Base-by-base conservation (phyloP, 495 filamentous ascomycete genomes). In the Hapsidospora chrysogenum region DNA sequence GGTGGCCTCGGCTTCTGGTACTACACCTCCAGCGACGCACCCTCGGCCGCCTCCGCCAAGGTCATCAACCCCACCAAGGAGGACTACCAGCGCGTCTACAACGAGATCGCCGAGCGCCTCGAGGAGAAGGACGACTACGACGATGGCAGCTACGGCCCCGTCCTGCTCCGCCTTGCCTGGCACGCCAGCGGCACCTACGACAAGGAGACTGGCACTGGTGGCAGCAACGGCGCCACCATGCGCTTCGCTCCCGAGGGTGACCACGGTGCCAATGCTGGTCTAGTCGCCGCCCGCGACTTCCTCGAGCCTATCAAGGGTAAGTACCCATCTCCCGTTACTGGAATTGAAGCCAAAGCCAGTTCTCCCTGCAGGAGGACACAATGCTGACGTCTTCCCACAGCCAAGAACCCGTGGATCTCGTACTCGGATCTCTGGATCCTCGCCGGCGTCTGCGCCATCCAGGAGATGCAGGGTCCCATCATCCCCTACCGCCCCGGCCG, bases 341-440 rank as follows among this genome's bases (percentile, higher is more conserved):
- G n/a, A n/a, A n/a, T n/a, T n/a, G n/a, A n/a, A n/a, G n/a, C n/a
- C n/a, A n/a, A n/a, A n/a, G 8, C 31, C 27, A 31, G 9, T 23
- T 33, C 37, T n/a, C n/a, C n/a, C n/a, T n/a, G n/a, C n/a, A n/a
- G n/a, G n/a, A n/a, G n/a, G n/a, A n/a, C n/a, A n/a, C 10, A 16
- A 22, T 20, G 38, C 61, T 68, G 38, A 70, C 51, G 36, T 5
- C 27, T 17, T n/a, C 18, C 29, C 30, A 43, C 42, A 78, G 74
- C 64, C 36, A 72, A 87, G 58, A 82, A 83, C 72, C 82, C 85
- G 31, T 97, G 89, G 89, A 94, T 95, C 63, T 68, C 68, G 37
- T 86, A 95, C 71, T 86, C 84, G 17, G 87, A 97, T 52, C 74
- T 97, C 44, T 96, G 87, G 87, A 95, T 87, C 41, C 74, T 97